These are phyloP conservation scores for Cordyceps pruinosa DNA, from an alignment of 2,329 filamentous ascomycete species.

Conservation along the genomic window DNA sequence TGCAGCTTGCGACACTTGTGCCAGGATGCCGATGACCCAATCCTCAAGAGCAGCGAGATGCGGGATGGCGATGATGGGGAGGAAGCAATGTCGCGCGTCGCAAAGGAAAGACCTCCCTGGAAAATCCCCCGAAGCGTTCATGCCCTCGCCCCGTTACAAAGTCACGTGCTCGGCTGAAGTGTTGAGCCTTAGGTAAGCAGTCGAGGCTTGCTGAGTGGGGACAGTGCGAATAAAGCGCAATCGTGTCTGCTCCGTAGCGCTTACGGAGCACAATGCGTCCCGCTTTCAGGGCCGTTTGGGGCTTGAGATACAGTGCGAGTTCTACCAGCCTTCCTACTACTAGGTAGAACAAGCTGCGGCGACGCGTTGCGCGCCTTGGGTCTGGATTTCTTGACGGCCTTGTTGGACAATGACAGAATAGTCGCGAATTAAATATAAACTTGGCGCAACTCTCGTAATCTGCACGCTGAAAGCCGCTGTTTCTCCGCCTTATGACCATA, in stretches of 20 bases:
- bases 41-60: background rate
- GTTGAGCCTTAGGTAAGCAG: too few relatives aligned
- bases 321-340: background rate
- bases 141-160: background rate
- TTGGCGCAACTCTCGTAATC: background rate
- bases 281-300: background rate
- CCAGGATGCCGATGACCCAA: background rate
- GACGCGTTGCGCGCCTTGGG: background rate
- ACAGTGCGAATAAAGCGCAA: background rate
- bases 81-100: conserved; percentile 6
- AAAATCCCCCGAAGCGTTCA: background rate
- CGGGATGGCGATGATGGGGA: conserved; percentile 6
- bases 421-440: background rate
- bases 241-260: background rate
- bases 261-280: background rate
- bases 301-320: background rate
- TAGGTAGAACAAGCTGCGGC: too few relatives aligned
- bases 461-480: background rate
- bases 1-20: background rate
- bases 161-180: conserved; percentile 1
- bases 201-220: background rate
- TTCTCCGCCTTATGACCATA: background rate
- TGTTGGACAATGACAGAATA: background rate
- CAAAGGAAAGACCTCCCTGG: background rate
- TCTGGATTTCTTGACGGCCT: background rate